A percentile compares a stretch with the other conserved stretches of the same genome.
These are phyloP conservation scores for Nemania sp. DNA, from an alignment of 2,329 filamentous ascomycete genomes.

Conservation along the genomic window DNA sequence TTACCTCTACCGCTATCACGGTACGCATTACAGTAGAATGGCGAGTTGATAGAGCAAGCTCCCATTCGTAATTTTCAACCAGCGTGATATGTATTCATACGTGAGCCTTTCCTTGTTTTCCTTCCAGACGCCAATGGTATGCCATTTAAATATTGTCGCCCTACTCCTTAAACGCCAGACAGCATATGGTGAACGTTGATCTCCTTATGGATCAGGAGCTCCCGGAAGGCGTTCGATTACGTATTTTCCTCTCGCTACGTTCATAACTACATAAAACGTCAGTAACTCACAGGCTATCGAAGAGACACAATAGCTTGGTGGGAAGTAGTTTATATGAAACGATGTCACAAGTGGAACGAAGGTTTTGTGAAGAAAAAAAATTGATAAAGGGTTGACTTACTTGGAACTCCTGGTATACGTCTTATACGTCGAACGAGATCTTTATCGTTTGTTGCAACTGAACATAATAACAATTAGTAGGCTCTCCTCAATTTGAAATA, in stretches of 20 bases:
- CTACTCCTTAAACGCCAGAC: slow-evolving; percentile 15
- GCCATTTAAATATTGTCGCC: not conserved
- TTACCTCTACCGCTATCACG: not conserved
- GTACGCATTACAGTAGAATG: not conserved
- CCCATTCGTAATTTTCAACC: too few species aligned
- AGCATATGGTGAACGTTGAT: not conserved
- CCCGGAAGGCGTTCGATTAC: slow-evolving; percentile 90
- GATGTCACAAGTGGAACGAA: not conserved
- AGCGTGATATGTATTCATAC: not conserved
- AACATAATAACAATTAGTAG: not conserved
- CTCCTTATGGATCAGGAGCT: slow-evolving; percentile 62
- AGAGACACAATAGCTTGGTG: not conserved
- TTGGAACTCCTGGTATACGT: slow-evolving; percentile 73
- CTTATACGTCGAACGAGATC: slow-evolving; percentile 81
- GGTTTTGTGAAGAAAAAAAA: not conserved
- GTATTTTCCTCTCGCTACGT: slow-evolving; percentile 87
- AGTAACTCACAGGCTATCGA: slow-evolving; percentile 3
- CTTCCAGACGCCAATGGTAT: slow-evolving; percentile 20
- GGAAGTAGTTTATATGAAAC: not conserved
- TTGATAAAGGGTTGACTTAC: slow-evolving; percentile 8
- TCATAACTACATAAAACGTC: slow-evolving; percentile 58
- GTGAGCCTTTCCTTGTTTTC: not conserved
- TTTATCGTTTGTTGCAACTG: slow-evolving; percentile 70
- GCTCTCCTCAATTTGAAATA: not conserved
- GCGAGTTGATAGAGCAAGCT: not conserved